phyloP scores from a whole-genome alignment of 192 early-diverging fungal genomes.

The Entrophospora sp. region DNA sequence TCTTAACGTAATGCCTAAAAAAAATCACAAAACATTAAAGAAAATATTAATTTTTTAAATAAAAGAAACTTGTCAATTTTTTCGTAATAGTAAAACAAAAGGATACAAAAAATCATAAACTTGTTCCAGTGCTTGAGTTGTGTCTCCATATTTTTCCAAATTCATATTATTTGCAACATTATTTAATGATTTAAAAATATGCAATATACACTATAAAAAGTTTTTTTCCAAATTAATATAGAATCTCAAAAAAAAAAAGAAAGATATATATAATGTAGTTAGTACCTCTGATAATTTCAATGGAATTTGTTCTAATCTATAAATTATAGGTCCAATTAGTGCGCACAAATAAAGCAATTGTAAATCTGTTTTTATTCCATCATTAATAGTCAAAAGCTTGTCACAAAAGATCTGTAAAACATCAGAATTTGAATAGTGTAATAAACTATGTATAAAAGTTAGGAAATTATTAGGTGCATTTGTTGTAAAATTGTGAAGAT shows the following conservation, averaged over 20 bases:
- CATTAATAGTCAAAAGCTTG: neutral
- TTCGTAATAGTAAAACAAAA: neutral
- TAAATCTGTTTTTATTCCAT: slow-evolving; percentile 51
- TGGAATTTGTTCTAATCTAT: slow-evolving; percentile 52
- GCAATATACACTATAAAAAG: neutral
- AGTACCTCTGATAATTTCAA: neutral
- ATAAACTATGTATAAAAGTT: slow-evolving; percentile 61
- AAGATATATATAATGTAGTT: neutral
- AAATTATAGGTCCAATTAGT: slow-evolving; percentile 59
- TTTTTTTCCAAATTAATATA: neutral
- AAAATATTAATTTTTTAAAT: neutral
- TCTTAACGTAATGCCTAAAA: slow-evolving; percentile 9
- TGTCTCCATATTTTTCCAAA: neutral
- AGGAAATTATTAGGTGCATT: slow-evolving; percentile 66
- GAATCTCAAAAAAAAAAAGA: neutral
- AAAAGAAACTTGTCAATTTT: neutral
- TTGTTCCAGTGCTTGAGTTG: slow-evolving; percentile 17
- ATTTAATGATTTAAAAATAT: neutral
- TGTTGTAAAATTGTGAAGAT: slow-evolving; percentile 50
- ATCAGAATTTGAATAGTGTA: slow-evolving; percentile 66
- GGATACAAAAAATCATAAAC: slow-evolving; percentile 20
- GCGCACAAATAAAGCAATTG: slow-evolving; percentile 67
- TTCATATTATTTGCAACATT: neutral
- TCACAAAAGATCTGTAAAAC: slow-evolving; percentile 29
- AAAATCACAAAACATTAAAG: neutral